These are phyloP conservation scores for Russula vinacea DNA, from an alignment of 768 basidiomycete genomes.

Conservation along the genomic window DNA sequence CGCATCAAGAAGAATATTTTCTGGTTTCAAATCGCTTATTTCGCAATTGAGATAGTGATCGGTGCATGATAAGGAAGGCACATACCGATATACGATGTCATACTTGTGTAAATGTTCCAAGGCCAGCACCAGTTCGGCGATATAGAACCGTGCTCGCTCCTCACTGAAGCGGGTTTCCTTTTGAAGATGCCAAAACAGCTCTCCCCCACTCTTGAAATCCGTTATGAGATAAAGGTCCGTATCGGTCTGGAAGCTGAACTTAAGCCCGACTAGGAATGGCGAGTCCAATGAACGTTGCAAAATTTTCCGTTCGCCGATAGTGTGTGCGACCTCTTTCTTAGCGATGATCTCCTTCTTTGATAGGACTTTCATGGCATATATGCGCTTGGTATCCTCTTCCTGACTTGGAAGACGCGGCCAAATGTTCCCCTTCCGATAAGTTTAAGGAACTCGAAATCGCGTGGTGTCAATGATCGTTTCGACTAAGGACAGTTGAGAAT, in stretches of 20 bases:
- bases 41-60: not conserved
- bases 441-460: constrained; percentile 98
- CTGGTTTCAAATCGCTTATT: constrained; percentile 88
- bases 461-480: constrained; percentile 83
- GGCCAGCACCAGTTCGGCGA: constrained; percentile 92
- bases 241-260: constrained; percentile 98
- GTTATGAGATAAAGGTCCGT: constrained; percentile 93
- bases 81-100: constrained; percentile 88
- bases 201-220: constrained; percentile 98
- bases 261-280: constrained; percentile 96
- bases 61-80: constrained; percentile 33
- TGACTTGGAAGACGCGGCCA: constrained; percentile 97
- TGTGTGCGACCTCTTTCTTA: constrained; percentile 99
- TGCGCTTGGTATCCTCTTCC: constrained; percentile 97
- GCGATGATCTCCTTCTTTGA: constrained; percentile 99
- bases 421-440: constrained; percentile 98
- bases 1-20: constrained; percentile 97
- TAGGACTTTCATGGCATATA: constrained; percentile 99
- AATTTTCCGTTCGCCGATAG: constrained; percentile 99
- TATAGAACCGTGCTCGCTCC: constrained; percentile 92
- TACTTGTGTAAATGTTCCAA: constrained; percentile 97
- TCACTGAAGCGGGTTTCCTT: constrained; percentile 91
- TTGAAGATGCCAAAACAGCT: constrained; percentile 98
- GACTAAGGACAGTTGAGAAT: constrained; percentile 45
- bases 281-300: constrained; percentile 89